Conservation (phyloP, 2,329 filamentous ascomycete genomes). For the Dothistroma pini region DNA sequence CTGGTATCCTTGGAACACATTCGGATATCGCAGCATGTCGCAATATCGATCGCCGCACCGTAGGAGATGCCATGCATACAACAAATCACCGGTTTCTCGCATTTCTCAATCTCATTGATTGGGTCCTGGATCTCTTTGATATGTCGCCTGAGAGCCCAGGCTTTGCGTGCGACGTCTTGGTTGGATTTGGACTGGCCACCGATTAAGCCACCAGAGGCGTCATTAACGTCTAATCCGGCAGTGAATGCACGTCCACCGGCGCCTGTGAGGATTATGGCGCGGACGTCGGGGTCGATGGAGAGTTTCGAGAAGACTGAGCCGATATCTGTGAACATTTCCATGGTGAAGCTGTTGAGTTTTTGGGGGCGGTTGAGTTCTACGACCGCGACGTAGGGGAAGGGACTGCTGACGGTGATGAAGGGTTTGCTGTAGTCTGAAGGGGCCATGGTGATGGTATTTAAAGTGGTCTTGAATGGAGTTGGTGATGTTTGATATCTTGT, state of each 20-base stretch:
- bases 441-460: slow-evolving; percentile 12
- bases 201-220: slow-evolving; percentile 17
- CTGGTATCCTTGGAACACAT: slow-evolving; percentile 55
- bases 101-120: slow-evolving; percentile 73
- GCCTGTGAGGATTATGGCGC: slow-evolving; percentile 74
- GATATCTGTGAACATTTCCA: slow-evolving; percentile 78
- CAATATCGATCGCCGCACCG: slow-evolving; percentile 71
- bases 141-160: slow-evolving; percentile 55
- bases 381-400: slow-evolving; percentile 69
- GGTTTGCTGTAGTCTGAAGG: slow-evolving; percentile 16
- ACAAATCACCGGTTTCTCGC: slow-evolving; percentile 85
- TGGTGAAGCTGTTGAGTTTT: slow-evolving; percentile 82
- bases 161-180: slow-evolving; percentile 31
- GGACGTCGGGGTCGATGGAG: slow-evolving; percentile 67
- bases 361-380: slow-evolving; percentile 83
- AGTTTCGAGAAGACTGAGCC: slow-evolving; percentile 67
- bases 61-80: slow-evolving; percentile 75
- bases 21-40: slow-evolving; percentile 66
- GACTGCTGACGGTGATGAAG: slow-evolving; percentile 55
- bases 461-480: no score
- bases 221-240: slow-evolving; percentile 64
- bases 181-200: slow-evolving; percentile 2
- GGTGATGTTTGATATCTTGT: no score
- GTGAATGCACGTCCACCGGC: slow-evolving; percentile 76
- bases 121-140: slow-evolving; percentile 77